Evolutionary conservation across 164 flowering plant genomes (phyloP).

Genomic region (Liquidambar formosana): DNA sequence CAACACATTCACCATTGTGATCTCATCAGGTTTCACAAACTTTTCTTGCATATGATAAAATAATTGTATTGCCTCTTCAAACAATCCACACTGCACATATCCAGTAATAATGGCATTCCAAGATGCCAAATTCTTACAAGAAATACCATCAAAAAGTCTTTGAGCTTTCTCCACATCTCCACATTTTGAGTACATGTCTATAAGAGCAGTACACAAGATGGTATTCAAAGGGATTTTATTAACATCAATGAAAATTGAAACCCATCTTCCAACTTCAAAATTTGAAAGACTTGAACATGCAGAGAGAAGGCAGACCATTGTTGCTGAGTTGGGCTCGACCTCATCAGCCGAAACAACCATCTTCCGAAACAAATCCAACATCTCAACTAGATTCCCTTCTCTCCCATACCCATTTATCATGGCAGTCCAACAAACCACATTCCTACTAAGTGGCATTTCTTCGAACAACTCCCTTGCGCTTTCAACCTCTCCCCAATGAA

Average conservation of each 20-base stretch:
- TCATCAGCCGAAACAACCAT: slow-evolving; percentile 35
- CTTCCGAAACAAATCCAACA: slow-evolving; percentile 27
- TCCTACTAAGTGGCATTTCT: slow-evolving; percentile 33
- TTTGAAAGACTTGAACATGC: slow-evolving; percentile 30
- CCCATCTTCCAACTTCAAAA: slow-evolving; percentile 31
- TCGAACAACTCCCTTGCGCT: slow-evolving; percentile 30
- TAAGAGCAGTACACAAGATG: slow-evolving; percentile 32
- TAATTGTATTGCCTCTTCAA: slow-evolving; percentile 10
- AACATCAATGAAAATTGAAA: slow-evolving; percentile 31
- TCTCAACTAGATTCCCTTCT: slow-evolving; percentile 28
- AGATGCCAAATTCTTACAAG: slow-evolving; percentile 16
- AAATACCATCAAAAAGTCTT: slow-evolving; percentile 26
- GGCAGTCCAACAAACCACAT: slow-evolving; percentile 40
- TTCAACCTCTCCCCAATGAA: slow-evolving; percentile 25
- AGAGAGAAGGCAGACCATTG: slow-evolving; percentile 39
- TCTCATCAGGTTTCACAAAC: slow-evolving; percentile 12
- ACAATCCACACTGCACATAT: slow-evolving; percentile 14
- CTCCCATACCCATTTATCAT: slow-evolving; percentile 40
- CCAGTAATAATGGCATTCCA: slow-evolving; percentile 22
- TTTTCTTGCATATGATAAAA: slow-evolving; percentile 8
- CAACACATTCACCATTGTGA: slow-evolving; percentile 24
- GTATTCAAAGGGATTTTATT: slow-evolving; percentile 28
- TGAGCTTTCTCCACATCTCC: slow-evolving; percentile 31
- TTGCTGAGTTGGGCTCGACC: slow-evolving; percentile 30
- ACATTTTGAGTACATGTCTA: slow-evolving; percentile 33